phyloP scores from a whole-genome alignment of 495 filamentous ascomycete genomes.

The Chaetomium cochliodes region DNA sequence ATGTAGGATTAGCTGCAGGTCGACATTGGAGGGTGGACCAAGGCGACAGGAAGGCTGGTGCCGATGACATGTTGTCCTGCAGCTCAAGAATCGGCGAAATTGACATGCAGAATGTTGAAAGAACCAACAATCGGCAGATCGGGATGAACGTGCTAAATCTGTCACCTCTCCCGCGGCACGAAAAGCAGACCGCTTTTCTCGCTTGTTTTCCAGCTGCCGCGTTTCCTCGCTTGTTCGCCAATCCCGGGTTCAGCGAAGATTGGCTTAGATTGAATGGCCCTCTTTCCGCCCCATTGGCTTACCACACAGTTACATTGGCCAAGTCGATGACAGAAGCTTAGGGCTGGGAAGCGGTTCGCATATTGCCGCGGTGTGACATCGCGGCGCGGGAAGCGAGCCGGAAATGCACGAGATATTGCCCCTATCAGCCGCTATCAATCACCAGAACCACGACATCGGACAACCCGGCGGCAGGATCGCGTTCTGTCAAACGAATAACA shows the following conservation, averaged over 20 bases:
- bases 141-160: background rate
- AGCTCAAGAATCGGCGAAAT: background rate
- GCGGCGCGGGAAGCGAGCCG: constrained; percentile 8
- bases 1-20: background rate
- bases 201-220: background rate
- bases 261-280: background rate
- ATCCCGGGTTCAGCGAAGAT: background rate
- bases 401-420: constrained; percentile 8
- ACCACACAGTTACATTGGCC: background rate
- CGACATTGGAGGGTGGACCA: background rate
- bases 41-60: background rate
- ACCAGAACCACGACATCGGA: background rate
- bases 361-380: constrained; percentile 13
- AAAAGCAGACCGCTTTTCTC: constrained; percentile 1
- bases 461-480: background rate
- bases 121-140: background rate
- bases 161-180: background rate
- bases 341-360: background rate
- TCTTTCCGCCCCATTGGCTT: constrained; percentile 7
- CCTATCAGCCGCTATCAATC: constrained; percentile 5
- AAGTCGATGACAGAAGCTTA: background rate
- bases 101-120: background rate
- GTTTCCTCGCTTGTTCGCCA: background rate
- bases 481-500: background rate
- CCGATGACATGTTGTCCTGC: constrained; percentile 2